Evolutionary conservation across 768 basidiomycete species (phyloP), one percentile per base, ranked within the genome.

Genomic region (Boletus insuetus): DNA sequence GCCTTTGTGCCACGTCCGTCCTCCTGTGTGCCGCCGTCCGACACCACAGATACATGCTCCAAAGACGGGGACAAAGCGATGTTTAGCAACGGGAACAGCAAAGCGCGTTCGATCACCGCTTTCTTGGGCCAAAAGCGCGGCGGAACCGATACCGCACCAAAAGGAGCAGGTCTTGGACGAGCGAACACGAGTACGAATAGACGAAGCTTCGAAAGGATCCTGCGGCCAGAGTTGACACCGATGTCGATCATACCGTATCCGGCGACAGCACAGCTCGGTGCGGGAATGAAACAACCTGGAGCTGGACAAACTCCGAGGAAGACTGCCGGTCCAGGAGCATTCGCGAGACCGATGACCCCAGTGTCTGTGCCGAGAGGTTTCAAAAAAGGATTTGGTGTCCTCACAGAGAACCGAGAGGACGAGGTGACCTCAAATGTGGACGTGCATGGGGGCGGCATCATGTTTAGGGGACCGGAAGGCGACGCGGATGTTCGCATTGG

Each of bases 241-340:
- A 56, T 69, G 20, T 66, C 66, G 34, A 64, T 66, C 29, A 55
- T 66, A 57, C 62, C 67, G 1, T 58, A 66, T 20, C 67, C 59
- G 8, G 5, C 26, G 41, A 48, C 38, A 4, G 37, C 49, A 17
- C 65, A 59, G 6, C n/a, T 46, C 24, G 8, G 24, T 22, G 20
- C 42, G 3, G 61, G 55, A 38, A 26, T 14, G 19, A 56, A 40
- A 49, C 58, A 49, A 34, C 42, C 35, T 2, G 46, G 37, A 7
- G 13, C n/a, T 26, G 63, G 54, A 9, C 58, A 67, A 40, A 68
- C 66, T 1, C 65, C 63, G 8, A 60, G 55, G 45, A 67, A 58
- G 51, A 34, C 43, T 4, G n/a, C n/a, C 6, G 51, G 51, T 3
- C 42, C 48, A 20, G 56, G 56, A 20, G 9, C 47, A 8, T 56